Conservation (phyloP, 306 rosid genomes). For the Crataegus laevigata region DNA sequence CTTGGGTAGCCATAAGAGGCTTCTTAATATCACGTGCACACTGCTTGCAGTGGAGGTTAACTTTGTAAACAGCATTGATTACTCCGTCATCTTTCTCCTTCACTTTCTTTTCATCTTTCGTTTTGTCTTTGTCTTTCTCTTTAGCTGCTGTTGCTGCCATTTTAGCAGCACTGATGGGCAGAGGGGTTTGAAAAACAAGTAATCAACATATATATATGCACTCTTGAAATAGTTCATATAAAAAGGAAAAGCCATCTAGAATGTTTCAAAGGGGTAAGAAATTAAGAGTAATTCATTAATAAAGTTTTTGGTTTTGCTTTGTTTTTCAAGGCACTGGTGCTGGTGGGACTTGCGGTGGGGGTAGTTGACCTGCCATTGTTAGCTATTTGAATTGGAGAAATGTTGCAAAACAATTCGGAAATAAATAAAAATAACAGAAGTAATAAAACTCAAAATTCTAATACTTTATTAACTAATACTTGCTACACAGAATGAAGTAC, state of each 20-base stretch:
- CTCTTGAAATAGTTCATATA: background rate
- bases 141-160: slow-evolving; percentile 40
- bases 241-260: background rate
- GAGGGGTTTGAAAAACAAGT: background rate
- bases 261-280: background rate
- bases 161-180: background rate
- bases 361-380: slow-evolving; percentile 1
- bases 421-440: too few relatives aligned
- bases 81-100: slow-evolving; percentile 23
- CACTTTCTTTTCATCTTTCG: slow-evolving; percentile 19
- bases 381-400: background rate
- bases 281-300: background rate
- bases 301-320: background rate
- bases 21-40: slow-evolving; percentile 68
- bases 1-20: slow-evolving; percentile 56
- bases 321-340: background rate
- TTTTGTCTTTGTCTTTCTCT: slow-evolving; percentile 12
- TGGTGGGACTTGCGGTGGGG: background rate
- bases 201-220: background rate
- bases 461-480: too few relatives aligned
- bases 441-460: too few relatives aligned
- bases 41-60: slow-evolving; percentile 64
- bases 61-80: slow-evolving; percentile 69
- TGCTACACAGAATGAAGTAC: too few relatives aligned
- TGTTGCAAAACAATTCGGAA: too few relatives aligned